Evolutionary conservation across 2,329 filamentous ascomycete species (phyloP), one percentile per base, ranked within the genome.

Genomic region (Fusarium sambucinum): DNA sequence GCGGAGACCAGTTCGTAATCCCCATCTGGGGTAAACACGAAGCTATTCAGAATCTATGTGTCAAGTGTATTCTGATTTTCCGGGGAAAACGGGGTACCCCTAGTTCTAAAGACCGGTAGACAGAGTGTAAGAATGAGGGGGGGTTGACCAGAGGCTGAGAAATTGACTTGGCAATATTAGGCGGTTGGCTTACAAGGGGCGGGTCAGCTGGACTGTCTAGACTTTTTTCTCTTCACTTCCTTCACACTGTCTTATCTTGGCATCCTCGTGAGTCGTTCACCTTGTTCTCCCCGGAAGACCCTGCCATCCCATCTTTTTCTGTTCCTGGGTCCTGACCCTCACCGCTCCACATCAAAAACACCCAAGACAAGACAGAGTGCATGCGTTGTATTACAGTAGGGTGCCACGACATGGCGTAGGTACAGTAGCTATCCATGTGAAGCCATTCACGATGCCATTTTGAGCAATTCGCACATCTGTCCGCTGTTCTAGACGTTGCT

Each of bases 11-110:
- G 44, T 30, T 29, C 25, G 51, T 41, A 23, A n/a, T 51, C 45
- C 30, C n/a, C 29, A 65, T 58, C 59, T 64, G 61, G 61, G 61
- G 61, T 65, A 64, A 63, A 57, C 6, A 51, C 33, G 47, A 51
- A 51, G 47, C 47, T 51, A 51, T 51, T 51, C 32, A 21, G 2
- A 51, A 40, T 51, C 33, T 51, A 51, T 51, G 47, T 50, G 47
- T 51, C 47, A 51, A 51, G 47, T 19, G 33, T 38, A 29, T 21
- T 35, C 38, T 16, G 35, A 38, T 48, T 59, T 59, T 64, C 61
- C 45, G 59, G 61, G 59, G 59, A 64, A 64, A 45, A 63, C 60
- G 52, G 60, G 59, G 59, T 51, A 19, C n/a, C 6, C n/a, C 6
- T 38, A 38, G 35, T 35, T 35, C 55, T 30, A 25, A 29, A 16